These are phyloP conservation scores for Fomitiporia mediterranea DNA, from an alignment of 1,284 basidiomycete genomes.

Conservation along the genomic window DNA sequence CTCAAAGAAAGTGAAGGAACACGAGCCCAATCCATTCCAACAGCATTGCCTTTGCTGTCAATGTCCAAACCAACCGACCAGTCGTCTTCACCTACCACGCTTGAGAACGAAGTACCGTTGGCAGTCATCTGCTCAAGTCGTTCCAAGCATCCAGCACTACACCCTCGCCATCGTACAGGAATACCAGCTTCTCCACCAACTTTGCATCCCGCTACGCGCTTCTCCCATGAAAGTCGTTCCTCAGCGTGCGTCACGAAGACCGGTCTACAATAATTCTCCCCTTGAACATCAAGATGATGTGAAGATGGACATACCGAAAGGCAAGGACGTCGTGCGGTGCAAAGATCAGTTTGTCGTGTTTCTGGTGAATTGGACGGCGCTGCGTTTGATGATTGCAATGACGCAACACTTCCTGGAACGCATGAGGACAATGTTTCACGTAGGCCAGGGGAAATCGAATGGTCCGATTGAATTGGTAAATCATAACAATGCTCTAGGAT, in stretches of 20 bases:
- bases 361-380: conserved; percentile 2
- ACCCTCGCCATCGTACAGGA: conserved; percentile 69
- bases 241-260: conserved; percentile 56
- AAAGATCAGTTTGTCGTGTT: background rate
- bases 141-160: conserved; percentile 52
- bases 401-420: conserved; percentile 15
- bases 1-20: background rate
- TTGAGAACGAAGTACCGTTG: conserved; percentile 6
- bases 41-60: background rate
- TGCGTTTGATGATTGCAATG: background rate
- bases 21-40: background rate
- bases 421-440: conserved; percentile 11
- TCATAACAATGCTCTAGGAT: conserved; percentile 15
- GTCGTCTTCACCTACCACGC: conserved; percentile 18
- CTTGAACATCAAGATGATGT: conserved; percentile 32
- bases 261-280: conserved; percentile 23
- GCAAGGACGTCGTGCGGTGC: conserved; percentile 15
- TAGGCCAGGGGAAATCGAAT: conserved; percentile 6
- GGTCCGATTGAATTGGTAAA: conserved; percentile 10
- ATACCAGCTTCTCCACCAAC: conserved; percentile 45
- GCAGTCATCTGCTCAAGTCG: conserved; percentile 40
- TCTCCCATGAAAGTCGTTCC: conserved; percentile 64
- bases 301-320: conserved; percentile 51
- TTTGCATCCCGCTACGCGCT: conserved; percentile 44
- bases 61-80: conserved; percentile 6